A percentile compares a stretch with the other conserved stretches of the same genome.
These are phyloP conservation scores for Pseudomassariella vexata DNA, from an alignment of 2,329 filamentous ascomycete genomes.

Conservation along the genomic window DNA sequence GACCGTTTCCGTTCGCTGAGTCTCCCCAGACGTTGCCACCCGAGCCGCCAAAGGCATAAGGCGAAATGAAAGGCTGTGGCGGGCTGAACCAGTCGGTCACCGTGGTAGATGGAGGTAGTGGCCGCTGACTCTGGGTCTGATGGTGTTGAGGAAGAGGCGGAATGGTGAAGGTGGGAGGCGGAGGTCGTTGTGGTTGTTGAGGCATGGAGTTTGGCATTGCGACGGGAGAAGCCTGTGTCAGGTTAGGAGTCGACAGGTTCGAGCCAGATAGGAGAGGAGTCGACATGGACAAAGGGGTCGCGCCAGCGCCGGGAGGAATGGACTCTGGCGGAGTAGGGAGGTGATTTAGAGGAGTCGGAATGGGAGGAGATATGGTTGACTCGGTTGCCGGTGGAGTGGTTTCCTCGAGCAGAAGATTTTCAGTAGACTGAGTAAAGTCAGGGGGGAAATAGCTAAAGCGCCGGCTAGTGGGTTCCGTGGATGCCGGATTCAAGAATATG, in stretches of 20 bases:
- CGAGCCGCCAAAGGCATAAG: conserved; percentile 41
- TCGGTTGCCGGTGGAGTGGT: conserved; percentile 23
- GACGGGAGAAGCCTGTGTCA: conserved; percentile 17
- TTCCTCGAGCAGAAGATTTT: conserved; percentile 23
- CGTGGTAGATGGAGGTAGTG: conserved; percentile 33
- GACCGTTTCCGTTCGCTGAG: conserved; percentile 14
- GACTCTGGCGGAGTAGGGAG: conserved; percentile 22
- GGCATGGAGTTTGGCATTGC: conserved; percentile 12
- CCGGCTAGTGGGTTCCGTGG: conserved; percentile 46
- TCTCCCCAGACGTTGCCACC: conserved; percentile 25
- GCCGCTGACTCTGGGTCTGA: conserved; percentile 27
- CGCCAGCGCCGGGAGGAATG: conserved; percentile 14
- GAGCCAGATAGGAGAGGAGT: conserved; percentile 18
- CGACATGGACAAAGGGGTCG: conserved; percentile 18
- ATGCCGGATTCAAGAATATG: conserved; percentile 56
- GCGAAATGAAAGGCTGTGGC: conserved; percentile 46
- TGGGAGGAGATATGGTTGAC: conserved; percentile 20
- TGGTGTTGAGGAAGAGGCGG: conserved; percentile 31
- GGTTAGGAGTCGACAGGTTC: conserved; percentile 14
- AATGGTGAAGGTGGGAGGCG: conserved; percentile 31
- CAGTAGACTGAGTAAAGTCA: conserved; percentile 35
- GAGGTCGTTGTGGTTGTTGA: conserved; percentile 11
- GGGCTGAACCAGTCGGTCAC: conserved; percentile 47
- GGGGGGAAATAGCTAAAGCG: conserved; percentile 61
- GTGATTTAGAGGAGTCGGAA: conserved; percentile 19